Evolutionary conservation across 2,329 filamentous ascomycete species (phyloP).

Genomic region (Penicillium sumatraense): DNA sequence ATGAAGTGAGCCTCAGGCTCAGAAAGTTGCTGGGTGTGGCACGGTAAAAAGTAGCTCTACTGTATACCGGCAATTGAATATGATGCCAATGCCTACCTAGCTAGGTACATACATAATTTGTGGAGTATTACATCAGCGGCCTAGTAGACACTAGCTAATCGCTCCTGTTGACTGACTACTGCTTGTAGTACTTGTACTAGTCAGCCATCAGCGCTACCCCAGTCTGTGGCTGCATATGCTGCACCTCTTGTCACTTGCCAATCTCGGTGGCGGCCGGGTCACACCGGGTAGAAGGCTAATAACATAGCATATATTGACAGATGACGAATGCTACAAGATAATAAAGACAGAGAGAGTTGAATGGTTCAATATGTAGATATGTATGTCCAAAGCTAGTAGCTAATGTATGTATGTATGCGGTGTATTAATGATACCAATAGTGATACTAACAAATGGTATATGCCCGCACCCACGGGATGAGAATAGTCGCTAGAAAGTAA

Average conservation of each 20-base stretch:
- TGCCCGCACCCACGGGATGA: conserved; percentile 4
- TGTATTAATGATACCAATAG: neutral
- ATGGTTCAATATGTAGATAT: neutral
- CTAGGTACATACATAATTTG: too few species aligned
- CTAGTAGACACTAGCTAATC: too few species aligned
- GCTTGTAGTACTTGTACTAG: neutral
- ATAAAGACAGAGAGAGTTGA: too few species aligned
- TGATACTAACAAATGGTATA: neutral
- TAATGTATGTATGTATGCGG: neutral
- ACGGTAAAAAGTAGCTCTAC: too few species aligned
- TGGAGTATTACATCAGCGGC: too few species aligned
- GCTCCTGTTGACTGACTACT: too few species aligned
- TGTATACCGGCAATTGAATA: too few species aligned
- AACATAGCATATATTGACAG: neutral
- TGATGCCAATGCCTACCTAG: too few species aligned
- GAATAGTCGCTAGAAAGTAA: conserved; percentile 9
- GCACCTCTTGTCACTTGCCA: conserved; percentile 5
- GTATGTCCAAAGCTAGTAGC: neutral
- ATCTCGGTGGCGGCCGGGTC: neutral
- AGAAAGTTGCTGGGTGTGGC: too few species aligned
- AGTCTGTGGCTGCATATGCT: neutral
- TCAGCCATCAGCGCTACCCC: neutral
- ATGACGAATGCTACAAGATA: too few species aligned
- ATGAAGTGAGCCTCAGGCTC: too few species aligned
- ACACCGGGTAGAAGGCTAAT: neutral